Base-by-base conservation (phyloP, 169 alveolate species). In the Plasmodium falciparum region DNA sequence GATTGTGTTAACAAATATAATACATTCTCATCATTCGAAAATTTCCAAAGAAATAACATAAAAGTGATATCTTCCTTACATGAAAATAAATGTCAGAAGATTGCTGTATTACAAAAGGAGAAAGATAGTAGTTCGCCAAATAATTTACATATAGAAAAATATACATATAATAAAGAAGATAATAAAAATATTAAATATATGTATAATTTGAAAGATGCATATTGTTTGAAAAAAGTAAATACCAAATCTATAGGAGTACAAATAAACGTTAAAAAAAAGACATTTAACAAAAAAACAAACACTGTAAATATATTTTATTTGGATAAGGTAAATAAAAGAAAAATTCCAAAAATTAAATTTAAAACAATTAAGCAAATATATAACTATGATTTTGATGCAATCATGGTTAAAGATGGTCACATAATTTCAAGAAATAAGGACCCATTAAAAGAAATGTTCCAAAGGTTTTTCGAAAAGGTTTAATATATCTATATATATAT, bases 381-480 rank as follows among this genome's bases (percentile, higher is more conserved):
- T 7, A 66, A 66, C 39, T 78, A 43, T 47, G 89, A 78, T 52
- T 78, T 66, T 78, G 89, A 78, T 66, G 89, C 89, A 63, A 56
- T 78, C 11, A 2, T 78, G 12, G 78, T 78, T 45, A 78, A 78
- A 65, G 76, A 78, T 78, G 89, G 89, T 3, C 67, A 70, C 49
- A 47, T 78, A 15, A 58, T 78, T 33, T 70, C 89, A 47, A 33
- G 78, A 47, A 66, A 66, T 29, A 78, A 20, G 29, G 76, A 78
- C 33, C 76, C 61, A 13, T 15, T 52, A 78, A 54, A 52, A 59
- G 89, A 78, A 49, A n/a, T 65, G 24, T 67, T 75, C 24, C 12
- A 20, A 49, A 54, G 9, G 3, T 39, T 39, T 39, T 39, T 5
- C 6, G 2, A 39, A 39, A 39, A 39, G 47, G 47, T 39, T 39